Percentiles rank a stretch among this genome's conserved stretches.
Conservation (phyloP, 1,284 basidiomycete species). For the Gymnopus androsaceus region DNA sequence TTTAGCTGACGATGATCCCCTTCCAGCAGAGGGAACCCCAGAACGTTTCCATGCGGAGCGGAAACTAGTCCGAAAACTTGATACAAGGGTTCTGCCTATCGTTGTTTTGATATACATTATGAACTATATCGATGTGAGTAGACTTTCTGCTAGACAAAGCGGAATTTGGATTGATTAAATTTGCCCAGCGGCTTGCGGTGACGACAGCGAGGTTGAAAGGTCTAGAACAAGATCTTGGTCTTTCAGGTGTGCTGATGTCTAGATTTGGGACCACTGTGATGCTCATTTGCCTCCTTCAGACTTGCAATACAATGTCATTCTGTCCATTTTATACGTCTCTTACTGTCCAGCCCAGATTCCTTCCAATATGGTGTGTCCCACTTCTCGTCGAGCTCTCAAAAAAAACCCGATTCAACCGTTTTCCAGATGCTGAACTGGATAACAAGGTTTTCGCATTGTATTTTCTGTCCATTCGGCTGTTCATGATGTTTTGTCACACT, state of each 20-base stretch:
- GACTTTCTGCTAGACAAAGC: conserved; percentile 1
- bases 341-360: conserved; percentile 66
- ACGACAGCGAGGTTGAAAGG: conserved; percentile 64
- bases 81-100: conserved; percentile 58
- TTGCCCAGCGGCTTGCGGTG: conserved; percentile 54
- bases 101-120: conserved; percentile 65
- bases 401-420: not conserved
- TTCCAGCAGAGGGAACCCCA: conserved; percentile 18
- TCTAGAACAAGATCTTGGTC: conserved; percentile 54
- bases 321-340: conserved; percentile 61
- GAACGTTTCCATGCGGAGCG: conserved; percentile 35
- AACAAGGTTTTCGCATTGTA: conserved; percentile 38
- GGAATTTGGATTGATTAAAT: not conserved
- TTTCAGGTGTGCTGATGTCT: conserved; percentile 45
- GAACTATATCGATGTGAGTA: conserved; percentile 68
- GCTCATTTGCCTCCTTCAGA: conserved; percentile 38
- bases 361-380: conserved; percentile 63
- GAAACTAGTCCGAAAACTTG: conserved; percentile 55
- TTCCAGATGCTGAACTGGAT: conserved; percentile 54
- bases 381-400: not conserved
- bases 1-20: conserved; percentile 6
- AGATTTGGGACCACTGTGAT: not conserved
- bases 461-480: not conserved
- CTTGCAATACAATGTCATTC: conserved; percentile 59
- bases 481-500: not conserved